These are phyloP conservation scores for Aspergillus indologenus DNA, from an alignment of 495 filamentous ascomycete species.

Conservation along the genomic window DNA sequence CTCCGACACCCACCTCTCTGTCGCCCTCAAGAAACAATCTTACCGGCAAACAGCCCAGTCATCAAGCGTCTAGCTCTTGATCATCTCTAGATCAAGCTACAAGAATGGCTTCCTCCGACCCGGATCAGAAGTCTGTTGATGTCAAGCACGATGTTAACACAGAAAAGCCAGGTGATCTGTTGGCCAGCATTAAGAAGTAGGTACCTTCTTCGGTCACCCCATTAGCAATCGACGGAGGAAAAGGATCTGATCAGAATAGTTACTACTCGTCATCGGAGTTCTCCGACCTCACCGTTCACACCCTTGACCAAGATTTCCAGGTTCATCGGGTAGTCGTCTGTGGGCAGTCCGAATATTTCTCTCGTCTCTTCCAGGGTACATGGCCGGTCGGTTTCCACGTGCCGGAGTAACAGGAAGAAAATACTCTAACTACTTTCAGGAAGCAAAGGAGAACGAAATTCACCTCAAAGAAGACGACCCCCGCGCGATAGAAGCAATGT, in stretches of 20 bases:
- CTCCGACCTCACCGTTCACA: conserved; percentile 39
- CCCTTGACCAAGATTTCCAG: conserved; percentile 28
- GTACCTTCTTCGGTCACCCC: background rate
- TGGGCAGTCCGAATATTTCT: conserved; percentile 38
- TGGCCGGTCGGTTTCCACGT: conserved; percentile 30
- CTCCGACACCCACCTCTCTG: too few species aligned
- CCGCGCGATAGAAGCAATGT: conserved; percentile 31
- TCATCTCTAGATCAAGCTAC: too few species aligned
- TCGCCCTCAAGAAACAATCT: too few species aligned
- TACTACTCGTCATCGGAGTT: conserved; percentile 21
- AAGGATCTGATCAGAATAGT: background rate
- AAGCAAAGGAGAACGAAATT: conserved; percentile 19
- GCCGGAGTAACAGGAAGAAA: background rate
- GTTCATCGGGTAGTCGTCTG: conserved; percentile 39
- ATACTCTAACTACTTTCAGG: conserved; percentile 14
- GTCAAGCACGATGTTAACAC: background rate
- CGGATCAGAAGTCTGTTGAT: background rate
- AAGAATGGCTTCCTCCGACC: background rate
- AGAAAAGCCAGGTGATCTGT: background rate
- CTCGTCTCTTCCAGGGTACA: conserved; percentile 25
- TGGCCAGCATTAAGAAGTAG: background rate
- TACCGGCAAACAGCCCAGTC: too few species aligned
- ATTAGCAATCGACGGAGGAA: background rate
- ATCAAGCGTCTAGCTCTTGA: too few species aligned
- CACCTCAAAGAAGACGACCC: conserved; percentile 29